These are phyloP conservation scores for Fragaria iinumae DNA, from an alignment of 306 rosid genomes.

Conservation along the genomic window DNA sequence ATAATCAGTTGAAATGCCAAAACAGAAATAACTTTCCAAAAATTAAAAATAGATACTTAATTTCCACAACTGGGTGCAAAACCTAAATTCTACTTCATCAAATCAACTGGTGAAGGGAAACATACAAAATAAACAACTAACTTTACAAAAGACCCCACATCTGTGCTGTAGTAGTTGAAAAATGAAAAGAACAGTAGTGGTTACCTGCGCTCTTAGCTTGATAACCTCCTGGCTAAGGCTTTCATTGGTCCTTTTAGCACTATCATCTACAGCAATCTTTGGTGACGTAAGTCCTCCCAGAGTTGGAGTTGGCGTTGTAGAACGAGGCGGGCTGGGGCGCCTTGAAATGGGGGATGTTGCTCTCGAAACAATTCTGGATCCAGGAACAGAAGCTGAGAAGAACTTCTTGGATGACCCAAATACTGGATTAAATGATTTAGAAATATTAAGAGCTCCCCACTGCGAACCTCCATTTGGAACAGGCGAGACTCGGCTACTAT, in stretches of 20 bases:
- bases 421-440: slow-evolving; percentile 92
- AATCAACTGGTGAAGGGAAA: neutral
- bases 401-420: slow-evolving; percentile 98
- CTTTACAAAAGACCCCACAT: neutral
- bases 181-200: neutral
- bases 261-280: slow-evolving; percentile 75
- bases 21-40: neutral
- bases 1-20: neutral
- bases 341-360: slow-evolving; percentile 99
- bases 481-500: slow-evolving; percentile 95
- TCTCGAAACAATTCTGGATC: slow-evolving; percentile 98
- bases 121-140: neutral
- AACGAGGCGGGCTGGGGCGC: slow-evolving; percentile 98
- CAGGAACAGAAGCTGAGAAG: slow-evolving; percentile 99
- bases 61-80: neutral
- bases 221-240: slow-evolving; percentile 94
- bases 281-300: slow-evolving; percentile 97
- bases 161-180: neutral
- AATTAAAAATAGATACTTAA: neutral
- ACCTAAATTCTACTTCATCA: neutral
- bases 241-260: slow-evolving; percentile 79
- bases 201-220: slow-evolving; percentile 90
- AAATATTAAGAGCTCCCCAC: slow-evolving; percentile 85
- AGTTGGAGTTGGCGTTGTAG: slow-evolving; percentile 98
- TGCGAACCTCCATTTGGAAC: slow-evolving; percentile 91